phyloP scores from a whole-genome alignment of 2,329 filamentous ascomycete genomes.

The Aspergillus costaricaensis region DNA sequence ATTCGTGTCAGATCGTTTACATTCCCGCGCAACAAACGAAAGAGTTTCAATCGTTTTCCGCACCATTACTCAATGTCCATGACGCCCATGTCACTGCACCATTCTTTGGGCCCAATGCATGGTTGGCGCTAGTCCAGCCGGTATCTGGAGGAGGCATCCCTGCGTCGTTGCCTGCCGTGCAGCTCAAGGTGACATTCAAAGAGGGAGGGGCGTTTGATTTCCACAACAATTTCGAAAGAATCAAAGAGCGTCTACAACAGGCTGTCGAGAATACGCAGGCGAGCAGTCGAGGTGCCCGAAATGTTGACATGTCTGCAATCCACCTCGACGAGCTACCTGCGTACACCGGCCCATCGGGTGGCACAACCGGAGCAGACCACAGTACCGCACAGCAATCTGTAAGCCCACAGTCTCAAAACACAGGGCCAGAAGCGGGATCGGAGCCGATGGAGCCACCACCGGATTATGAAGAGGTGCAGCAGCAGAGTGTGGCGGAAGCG shows the following conservation, averaged over 20 bases:
- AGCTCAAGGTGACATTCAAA: constrained; percentile 85
- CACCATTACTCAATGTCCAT: constrained; percentile 81
- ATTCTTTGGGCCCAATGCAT: constrained; percentile 91
- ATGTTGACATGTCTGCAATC: constrained; percentile 63
- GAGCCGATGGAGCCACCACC: constrained; percentile 75
- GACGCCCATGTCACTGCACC: constrained; percentile 85
- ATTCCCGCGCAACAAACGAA: constrained; percentile 70
- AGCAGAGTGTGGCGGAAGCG: constrained; percentile 73
- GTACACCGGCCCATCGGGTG: constrained; percentile 67
- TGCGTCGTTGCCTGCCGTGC: constrained; percentile 68
- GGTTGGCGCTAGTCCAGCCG: constrained; percentile 77
- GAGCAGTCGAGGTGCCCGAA: constrained; percentile 45
- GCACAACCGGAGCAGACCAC: constrained; percentile 16
- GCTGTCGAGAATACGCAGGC: constrained; percentile 62
- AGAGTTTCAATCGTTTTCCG: constrained; percentile 81
- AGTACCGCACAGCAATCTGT: constrained; percentile 12
- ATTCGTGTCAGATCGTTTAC: constrained; percentile 72
- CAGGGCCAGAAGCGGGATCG: constrained; percentile 34
- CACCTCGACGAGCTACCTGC: constrained; percentile 85
- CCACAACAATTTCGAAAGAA: constrained; percentile 75
- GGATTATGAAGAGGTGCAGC: constrained; percentile 87
- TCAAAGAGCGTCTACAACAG: constrained; percentile 81
- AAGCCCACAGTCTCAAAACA: constrained; percentile 23
- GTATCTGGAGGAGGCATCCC: constrained; percentile 83
- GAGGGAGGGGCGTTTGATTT: constrained; percentile 96